Evolutionary conservation across 345 rosid species (phyloP).

Genomic region (Rubroshorea leprosula): DNA sequence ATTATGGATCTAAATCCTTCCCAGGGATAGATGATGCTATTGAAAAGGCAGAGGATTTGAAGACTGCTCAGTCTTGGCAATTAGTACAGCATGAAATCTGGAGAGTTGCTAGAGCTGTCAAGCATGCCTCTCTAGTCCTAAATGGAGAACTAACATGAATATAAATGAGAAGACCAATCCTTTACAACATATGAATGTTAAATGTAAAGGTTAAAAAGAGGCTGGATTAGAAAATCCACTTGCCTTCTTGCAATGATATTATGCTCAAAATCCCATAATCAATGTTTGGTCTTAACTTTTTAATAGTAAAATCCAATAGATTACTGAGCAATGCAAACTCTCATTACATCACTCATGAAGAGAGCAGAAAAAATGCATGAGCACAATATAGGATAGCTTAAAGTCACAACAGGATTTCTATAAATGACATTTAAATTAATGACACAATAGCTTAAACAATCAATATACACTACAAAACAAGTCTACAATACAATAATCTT

Average conservation of each 20-base stretch:
- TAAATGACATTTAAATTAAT: no score
- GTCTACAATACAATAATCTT: no score
- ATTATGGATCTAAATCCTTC: constrained; percentile 66
- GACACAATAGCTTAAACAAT: no score
- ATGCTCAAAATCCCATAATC: not conserved
- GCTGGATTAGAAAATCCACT: not conserved
- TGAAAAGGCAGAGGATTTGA: constrained; percentile 43
- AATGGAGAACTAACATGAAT: constrained; percentile 56
- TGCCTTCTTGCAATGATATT: not conserved
- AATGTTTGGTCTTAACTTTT: not conserved
- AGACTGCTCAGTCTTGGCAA: constrained; percentile 53
- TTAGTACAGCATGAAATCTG: constrained; percentile 73
- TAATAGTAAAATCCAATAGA: not conserved
- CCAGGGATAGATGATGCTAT: constrained; percentile 77
- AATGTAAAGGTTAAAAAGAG: not conserved
- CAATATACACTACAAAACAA: no score
- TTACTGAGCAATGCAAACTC: constrained; percentile 4
- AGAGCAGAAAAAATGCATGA: constrained; percentile 1
- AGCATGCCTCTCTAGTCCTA: constrained; percentile 60
- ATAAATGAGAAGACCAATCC: not conserved
- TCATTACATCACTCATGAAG: not conserved
- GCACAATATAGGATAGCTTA: not conserved
- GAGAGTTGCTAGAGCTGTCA: constrained; percentile 70
- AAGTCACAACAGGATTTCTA: no score
- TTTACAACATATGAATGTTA: not conserved